Conservation (phyloP, 768 basidiomycete species). For the Coprinellus aureogranulatus region DNA sequence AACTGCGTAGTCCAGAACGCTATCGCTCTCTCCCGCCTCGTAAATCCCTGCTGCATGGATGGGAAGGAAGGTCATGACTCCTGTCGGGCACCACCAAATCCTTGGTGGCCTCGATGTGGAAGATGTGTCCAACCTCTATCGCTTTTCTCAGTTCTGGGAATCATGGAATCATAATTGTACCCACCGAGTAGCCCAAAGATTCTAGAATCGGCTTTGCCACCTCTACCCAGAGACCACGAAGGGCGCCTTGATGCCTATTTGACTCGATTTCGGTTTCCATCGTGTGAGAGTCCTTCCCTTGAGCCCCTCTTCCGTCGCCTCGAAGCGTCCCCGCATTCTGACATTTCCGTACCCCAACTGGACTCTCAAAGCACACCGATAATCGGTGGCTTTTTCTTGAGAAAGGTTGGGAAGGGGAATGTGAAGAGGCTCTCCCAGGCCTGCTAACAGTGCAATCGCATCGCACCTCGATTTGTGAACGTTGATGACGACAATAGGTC, state of each 20-base stretch:
- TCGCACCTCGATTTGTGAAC: slow-evolving; percentile 9
- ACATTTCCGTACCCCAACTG: background rate
- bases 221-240: background rate
- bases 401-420: slow-evolving; percentile 1
- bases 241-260: too few relatives aligned
- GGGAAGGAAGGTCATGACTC: slow-evolving; percentile 32
- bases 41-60: slow-evolving; percentile 38
- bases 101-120: too few relatives aligned
- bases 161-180: too few relatives aligned
- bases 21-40: background rate
- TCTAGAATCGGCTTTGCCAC: slow-evolving; percentile 3
- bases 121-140: background rate
- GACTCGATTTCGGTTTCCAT: too few relatives aligned
- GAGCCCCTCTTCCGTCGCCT: too few relatives aligned
- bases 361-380: too few relatives aligned
- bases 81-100: slow-evolving; percentile 26
- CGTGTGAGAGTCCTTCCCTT: too few relatives aligned
- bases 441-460: slow-evolving; percentile 5
- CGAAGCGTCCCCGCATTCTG: too few relatives aligned
- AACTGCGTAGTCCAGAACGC: slow-evolving; percentile 12
- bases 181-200: background rate
- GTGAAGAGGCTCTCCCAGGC: slow-evolving; percentile 2
- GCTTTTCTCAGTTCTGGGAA: background rate
- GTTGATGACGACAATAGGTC: slow-evolving; percentile 12
- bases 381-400: background rate